phyloP scores from a whole-genome alignment of 306 rosid species.

The Prunus mira region DNA sequence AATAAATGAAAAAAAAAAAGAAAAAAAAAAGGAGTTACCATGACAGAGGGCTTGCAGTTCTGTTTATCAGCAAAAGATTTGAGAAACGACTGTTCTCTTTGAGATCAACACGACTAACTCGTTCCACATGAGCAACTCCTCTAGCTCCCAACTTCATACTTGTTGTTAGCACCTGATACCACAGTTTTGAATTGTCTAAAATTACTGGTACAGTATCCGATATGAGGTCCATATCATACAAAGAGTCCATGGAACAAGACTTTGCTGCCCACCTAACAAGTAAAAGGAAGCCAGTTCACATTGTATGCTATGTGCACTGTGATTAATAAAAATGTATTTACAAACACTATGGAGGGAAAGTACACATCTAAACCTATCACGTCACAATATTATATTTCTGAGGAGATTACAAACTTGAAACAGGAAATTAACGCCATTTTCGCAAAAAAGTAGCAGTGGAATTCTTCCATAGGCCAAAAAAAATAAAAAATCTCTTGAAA shows the following conservation, averaged over 20 bases:
- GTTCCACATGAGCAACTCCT: conserved; percentile 65
- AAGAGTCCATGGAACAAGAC: conserved; percentile 85
- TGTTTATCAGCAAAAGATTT: conserved; percentile 77
- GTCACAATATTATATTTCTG: too few relatives aligned
- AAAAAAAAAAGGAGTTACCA: conserved; percentile 41
- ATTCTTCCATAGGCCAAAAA: neutral
- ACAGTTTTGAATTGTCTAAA: conserved; percentile 79
- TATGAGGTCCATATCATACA: conserved; percentile 71
- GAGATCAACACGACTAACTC: conserved; percentile 58
- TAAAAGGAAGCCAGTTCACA: conserved; percentile 27
- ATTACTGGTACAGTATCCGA: conserved; percentile 75
- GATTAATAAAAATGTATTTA: neutral
- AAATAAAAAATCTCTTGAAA: neutral
- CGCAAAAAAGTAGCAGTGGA: neutral
- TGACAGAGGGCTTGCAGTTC: conserved; percentile 90
- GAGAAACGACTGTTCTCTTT: conserved; percentile 58
- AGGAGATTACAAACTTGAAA: too few relatives aligned
- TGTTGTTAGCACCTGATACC: conserved; percentile 67
- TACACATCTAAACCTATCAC: neutral
- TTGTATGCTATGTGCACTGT: neutral
- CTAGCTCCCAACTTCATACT: conserved; percentile 82
- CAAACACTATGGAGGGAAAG: neutral
- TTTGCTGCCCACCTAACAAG: conserved; percentile 65
- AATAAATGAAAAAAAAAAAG: neutral
- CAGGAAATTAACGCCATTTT: too few relatives aligned